These are phyloP conservation scores for Syzygium malaccense DNA, from an alignment of 441 rosid species.

Conservation along the genomic window DNA sequence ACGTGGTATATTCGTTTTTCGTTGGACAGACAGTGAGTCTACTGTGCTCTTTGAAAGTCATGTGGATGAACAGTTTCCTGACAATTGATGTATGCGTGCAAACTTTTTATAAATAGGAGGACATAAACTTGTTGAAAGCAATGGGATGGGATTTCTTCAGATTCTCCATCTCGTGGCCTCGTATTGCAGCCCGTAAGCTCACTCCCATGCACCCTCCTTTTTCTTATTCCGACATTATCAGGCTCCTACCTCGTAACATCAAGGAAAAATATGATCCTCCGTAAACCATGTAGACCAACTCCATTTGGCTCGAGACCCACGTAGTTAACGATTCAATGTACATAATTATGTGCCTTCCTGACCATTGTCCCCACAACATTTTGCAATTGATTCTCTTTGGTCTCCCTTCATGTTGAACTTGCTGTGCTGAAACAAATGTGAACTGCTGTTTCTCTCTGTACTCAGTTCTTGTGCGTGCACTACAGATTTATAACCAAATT, in stretches of 20 bases:
- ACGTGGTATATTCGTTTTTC: too few relatives aligned
- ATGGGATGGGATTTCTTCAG: slow-evolving; percentile 54
- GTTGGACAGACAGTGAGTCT: too few relatives aligned
- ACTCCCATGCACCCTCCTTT: neutral
- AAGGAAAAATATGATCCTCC: neutral
- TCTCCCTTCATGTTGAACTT: neutral
- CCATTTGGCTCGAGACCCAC: neutral
- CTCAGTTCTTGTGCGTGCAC: neutral
- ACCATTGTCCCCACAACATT: neutral
- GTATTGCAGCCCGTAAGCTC: slow-evolving; percentile 48
- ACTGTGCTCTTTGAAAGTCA: neutral
- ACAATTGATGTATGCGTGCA: neutral
- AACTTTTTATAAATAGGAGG: slow-evolving; percentile 23
- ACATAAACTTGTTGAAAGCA: slow-evolving; percentile 39
- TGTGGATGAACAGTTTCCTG: neutral
- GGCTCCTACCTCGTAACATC: neutral
- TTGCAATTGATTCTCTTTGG: neutral
- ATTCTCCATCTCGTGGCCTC: slow-evolving; percentile 83
- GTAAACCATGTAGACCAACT: neutral
- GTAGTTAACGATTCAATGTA: neutral
- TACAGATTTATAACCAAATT: neutral
- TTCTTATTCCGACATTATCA: neutral
- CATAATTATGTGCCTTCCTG: neutral
- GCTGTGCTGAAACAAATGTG: neutral
- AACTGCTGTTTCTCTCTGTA: neutral